These are phyloP conservation scores for Pichia cactophila DNA, from an alignment of 1,139 yeast species.

Conservation along the genomic window DNA sequence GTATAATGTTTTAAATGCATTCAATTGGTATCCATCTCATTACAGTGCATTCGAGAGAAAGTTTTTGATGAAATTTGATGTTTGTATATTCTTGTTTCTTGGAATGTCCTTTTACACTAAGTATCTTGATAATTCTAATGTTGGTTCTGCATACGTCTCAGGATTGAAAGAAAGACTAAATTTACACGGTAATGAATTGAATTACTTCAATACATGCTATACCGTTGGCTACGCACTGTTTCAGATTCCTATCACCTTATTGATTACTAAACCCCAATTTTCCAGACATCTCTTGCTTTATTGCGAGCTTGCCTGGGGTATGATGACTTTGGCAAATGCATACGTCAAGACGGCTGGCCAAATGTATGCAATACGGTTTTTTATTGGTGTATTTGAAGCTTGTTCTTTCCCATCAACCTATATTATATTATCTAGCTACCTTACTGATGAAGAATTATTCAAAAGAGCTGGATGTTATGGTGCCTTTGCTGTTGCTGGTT, in stretches of 20 bases:
- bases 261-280: conserved; percentile 38
- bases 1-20: conserved; percentile 23
- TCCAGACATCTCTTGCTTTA: conserved; percentile 27
- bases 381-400: conserved; percentile 57
- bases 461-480: conserved; percentile 40
- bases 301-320: conserved; percentile 54
- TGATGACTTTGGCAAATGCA: conserved; percentile 51
- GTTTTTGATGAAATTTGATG: conserved; percentile 53
- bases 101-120: conserved; percentile 66
- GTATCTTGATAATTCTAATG: conserved; percentile 53
- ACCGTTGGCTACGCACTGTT: conserved; percentile 48
- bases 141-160: conserved; percentile 63
- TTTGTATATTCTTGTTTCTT: conserved; percentile 49
- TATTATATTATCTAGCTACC: conserved; percentile 51
- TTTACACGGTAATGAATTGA: conserved; percentile 61
- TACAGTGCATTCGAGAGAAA: conserved; percentile 31
- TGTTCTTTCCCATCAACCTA: conserved; percentile 55
- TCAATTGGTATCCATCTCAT: conserved; percentile 20
- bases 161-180: conserved; percentile 52
- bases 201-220: conserved; percentile 51
- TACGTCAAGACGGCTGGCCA: conserved; percentile 36
- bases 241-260: conserved; percentile 51
- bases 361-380: conserved; percentile 45
- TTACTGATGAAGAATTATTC: conserved; percentile 35
- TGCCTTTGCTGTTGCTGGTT: conserved; percentile 37